phyloP scores from a whole-genome alignment of 106 monocot genomes.

The Hemerocallis citrina region DNA sequence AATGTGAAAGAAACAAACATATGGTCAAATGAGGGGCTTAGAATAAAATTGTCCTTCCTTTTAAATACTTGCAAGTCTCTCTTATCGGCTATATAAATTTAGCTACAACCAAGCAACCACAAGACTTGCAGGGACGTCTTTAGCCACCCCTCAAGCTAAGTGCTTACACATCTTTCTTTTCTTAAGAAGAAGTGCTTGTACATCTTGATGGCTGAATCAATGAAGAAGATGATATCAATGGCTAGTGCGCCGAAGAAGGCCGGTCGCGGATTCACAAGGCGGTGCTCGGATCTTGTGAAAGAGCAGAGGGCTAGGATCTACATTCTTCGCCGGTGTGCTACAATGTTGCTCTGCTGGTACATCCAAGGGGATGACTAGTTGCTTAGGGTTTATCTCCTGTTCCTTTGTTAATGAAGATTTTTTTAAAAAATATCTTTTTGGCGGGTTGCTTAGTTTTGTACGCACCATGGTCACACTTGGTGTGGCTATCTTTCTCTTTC shows the following conservation, averaged over 20 bases:
- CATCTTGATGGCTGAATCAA: not conserved
- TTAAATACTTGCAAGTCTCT: not conserved
- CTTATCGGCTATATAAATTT: not conserved
- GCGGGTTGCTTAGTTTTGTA: too few relatives aligned
- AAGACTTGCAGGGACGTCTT: too few relatives aligned
- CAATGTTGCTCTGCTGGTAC: slow-evolving; percentile 73
- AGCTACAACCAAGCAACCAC: not conserved
- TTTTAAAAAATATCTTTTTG: not conserved
- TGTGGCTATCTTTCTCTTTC: not conserved
- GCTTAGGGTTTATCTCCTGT: not conserved
- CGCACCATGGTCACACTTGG: too few relatives aligned
- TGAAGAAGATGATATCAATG: slow-evolving; percentile 4
- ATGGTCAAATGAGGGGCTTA: too few relatives aligned
- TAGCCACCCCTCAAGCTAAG: not conserved
- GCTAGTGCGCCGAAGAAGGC: slow-evolving; percentile 14
- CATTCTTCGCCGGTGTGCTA: slow-evolving; percentile 72
- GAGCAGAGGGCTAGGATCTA: slow-evolving; percentile 78
- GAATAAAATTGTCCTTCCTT: too few relatives aligned
- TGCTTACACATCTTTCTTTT: not conserved
- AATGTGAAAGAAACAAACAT: too few relatives aligned
- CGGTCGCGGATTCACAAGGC: slow-evolving; percentile 26
- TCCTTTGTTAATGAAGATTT: not conserved
- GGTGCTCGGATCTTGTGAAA: slow-evolving; percentile 47
- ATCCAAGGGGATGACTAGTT: slow-evolving; percentile 59
- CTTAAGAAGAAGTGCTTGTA: not conserved